Base-by-base conservation (phyloP, 805 yeast genomes). In the Yarrowia yakushimensis region DNA sequence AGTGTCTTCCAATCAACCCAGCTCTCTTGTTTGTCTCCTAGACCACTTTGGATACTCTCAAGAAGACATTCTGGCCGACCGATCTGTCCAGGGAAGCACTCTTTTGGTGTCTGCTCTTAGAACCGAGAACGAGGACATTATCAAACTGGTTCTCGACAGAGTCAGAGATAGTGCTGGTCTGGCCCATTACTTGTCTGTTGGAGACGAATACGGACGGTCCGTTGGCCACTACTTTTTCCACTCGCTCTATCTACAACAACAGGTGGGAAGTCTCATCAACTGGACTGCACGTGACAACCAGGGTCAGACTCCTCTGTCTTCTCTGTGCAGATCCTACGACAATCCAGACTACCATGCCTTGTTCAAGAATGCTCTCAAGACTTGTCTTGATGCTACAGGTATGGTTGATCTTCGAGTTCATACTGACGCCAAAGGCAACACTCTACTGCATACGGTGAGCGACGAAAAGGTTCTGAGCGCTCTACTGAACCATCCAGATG, bases 241-340 rank as follows among this genome's bases (percentile, higher is more conserved):
- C 66, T 78, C 83, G 50, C 74, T 80, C 20, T 74, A 77, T 2
- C 72, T 88, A 0, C 79, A 90, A 13, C 69, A 75, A 0, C 69
- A 68, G 15, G 71, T 90, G 11, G 96, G 96, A 0, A 70, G 70
- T 1, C 79, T 76, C 45, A 75, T 91, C 5, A 78, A 88, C 68
- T 93, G 97, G 97, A 78, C 76, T 7, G 70, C 73, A 13, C 80
- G 80, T 59, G 97, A 92, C 70, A 65, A 68, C 12, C 83, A 81
- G 64, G 83, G 85, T 0, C 89, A 88, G 67, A 89, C 97, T 0
- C 96, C 97, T 0, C 74, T 93, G 10, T 83, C 87, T 72, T 81
- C 90, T 1, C 73, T 89, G 2, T 84, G 90, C 66, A 75, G 97
- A 62, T 84, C 91, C 66, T 92, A 92, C 72, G 97, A 91, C 71